Evolutionary conservation across 257 asterid species (phyloP).

Genomic region (Rubia yunnanensis): DNA sequence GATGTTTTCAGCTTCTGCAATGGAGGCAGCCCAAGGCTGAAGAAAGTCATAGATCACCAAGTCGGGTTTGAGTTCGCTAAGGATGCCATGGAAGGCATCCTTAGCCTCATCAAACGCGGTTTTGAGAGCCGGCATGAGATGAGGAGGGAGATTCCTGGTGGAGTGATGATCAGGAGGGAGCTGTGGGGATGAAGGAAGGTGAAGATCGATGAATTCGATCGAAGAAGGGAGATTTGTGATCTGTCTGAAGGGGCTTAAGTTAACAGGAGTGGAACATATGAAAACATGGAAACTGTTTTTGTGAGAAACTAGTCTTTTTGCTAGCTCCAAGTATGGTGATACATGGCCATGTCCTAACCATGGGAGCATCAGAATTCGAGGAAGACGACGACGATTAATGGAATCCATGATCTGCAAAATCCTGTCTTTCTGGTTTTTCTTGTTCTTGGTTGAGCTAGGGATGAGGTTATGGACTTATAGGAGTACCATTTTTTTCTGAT

Average conservation of each 20-base stretch:
- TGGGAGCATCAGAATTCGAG: slow-evolving; percentile 15
- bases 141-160: slow-evolving; percentile 16
- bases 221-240: neutral
- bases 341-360: slow-evolving; percentile 20
- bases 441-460: neutral
- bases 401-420: slow-evolving; percentile 7
- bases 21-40: slow-evolving; percentile 15
- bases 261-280: slow-evolving; percentile 14
- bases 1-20: slow-evolving; percentile 2
- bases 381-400: neutral
- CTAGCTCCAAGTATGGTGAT: slow-evolving; percentile 15
- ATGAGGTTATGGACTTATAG: too few relatives aligned
- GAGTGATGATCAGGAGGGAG: slow-evolving; percentile 12
- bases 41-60: slow-evolving; percentile 10
- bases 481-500: too few relatives aligned
- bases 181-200: slow-evolving; percentile 8
- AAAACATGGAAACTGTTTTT: slow-evolving; percentile 7
- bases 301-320: slow-evolving; percentile 4
- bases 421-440: neutral
- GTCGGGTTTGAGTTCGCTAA: slow-evolving; percentile 7
- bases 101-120: slow-evolving; percentile 13
- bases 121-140: slow-evolving; percentile 17
- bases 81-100: slow-evolving; percentile 4
- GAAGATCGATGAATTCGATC: slow-evolving; percentile 6
- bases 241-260: slow-evolving; percentile 1